Evolutionary conservation across 78 protist genomes (phyloP).

Genomic region (Dictyostelium firmibasis): DNA sequence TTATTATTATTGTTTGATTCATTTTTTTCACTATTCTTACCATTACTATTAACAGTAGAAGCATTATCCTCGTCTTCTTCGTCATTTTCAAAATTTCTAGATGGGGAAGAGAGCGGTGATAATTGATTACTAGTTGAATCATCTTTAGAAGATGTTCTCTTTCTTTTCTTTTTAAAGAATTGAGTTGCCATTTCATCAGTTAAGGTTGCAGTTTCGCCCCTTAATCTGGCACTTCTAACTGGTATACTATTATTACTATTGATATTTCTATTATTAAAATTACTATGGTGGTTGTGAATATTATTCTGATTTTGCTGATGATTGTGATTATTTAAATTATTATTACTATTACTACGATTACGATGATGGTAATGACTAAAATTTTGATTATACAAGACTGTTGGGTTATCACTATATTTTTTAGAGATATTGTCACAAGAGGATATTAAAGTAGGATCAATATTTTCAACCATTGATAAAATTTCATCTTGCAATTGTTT

Average conservation of each 20-base stretch:
- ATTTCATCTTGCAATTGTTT: constrained; percentile 64
- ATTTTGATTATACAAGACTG: not conserved
- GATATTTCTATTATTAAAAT: not conserved
- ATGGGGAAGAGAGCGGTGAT: not conserved
- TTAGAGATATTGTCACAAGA: constrained; percentile 30
- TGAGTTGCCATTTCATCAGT: constrained; percentile 14
- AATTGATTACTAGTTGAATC: not conserved
- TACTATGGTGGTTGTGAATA: not conserved
- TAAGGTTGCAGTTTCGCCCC: constrained; percentile 16
- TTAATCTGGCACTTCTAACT: constrained; percentile 36
- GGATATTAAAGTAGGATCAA: constrained; percentile 23
- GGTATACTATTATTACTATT: not conserved
- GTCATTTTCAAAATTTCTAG: not conserved
- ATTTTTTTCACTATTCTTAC: not conserved
- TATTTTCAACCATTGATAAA: constrained; percentile 29
- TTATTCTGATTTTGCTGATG: not conserved
- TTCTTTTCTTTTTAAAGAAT: constrained; percentile 15
- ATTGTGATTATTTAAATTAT: not conserved
- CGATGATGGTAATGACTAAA: not conserved
- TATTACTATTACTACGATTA: not conserved
- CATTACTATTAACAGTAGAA: not conserved
- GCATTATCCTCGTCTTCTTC: constrained; percentile 1
- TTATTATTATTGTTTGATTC: not conserved
- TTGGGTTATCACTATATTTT: not conserved
- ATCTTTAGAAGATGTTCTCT: constrained; percentile 1